Base-by-base conservation (phyloP, 345 rosid species). In the Syzygium oleosum region DNA sequence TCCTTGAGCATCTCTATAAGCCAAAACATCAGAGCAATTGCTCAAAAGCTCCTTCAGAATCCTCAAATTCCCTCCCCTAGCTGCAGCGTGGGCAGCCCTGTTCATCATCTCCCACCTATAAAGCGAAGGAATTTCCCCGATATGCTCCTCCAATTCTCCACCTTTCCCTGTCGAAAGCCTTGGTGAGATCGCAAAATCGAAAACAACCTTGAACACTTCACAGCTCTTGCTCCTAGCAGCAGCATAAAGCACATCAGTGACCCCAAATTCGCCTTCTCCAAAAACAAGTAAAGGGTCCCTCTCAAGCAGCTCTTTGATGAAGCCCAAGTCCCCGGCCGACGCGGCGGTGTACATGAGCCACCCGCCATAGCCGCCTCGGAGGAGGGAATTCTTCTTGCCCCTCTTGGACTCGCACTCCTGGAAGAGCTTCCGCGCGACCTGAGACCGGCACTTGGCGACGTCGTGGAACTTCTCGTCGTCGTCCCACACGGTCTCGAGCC, bases 401-500 rank as follows among this genome's bases (percentile, higher is more conserved):
- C 88, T 88, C 93, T 91, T 93, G 38, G 93, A 89, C 88, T 94
- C 97, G 85, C 98, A 94, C 86, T 96, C 97, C 23, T 89, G 84
- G 51, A 97, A 93, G 55, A 97, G 96, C 89, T 92, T 94, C 56
- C 91, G 90, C 4, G 99, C 99, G 85, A 97, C 99, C 90, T 92
- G 91, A 51, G 96, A 96, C 51, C 99, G 93, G 63, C 92, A 93
- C 73, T 94, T 93, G 83, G 99, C 95, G 49, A 95, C 99, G 91
- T 97, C 96, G 90, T 95, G 94, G 87, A 94, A 96, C 87, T 90
- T 95, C n/a, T 93, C 95, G 29, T 96, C 98, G 85, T 96, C 99
- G 84, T 97, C 99, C 99, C 99, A 97, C 56, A 97, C 99, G 6
- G 98, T 92, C 94, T 97, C 98, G 16, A 97, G 99, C 86, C 99